A percentile compares a stretch with the other conserved stretches of the same genome.
Conservation (phyloP, 768 basidiomycete species). For the Cyclocybe aegerita region DNA sequence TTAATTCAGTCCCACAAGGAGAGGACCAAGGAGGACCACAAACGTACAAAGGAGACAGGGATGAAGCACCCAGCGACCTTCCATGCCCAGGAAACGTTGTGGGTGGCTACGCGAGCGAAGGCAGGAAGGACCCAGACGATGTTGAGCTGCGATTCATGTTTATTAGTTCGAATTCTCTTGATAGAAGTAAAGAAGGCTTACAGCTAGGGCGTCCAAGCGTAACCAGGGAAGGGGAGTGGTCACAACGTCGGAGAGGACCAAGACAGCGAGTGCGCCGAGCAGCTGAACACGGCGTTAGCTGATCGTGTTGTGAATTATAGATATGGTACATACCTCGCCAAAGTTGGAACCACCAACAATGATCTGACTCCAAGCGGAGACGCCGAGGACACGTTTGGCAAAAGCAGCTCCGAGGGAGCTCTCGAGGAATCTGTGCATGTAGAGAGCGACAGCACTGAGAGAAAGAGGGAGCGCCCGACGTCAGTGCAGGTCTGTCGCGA, state of each 20-base stretch:
- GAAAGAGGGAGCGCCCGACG: no score
- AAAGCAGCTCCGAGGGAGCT: conserved; percentile 27
- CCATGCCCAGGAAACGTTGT: conserved; percentile 30
- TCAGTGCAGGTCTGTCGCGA: neutral
- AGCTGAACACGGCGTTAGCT: conserved; percentile 13
- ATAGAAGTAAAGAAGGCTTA: conserved; percentile 2
- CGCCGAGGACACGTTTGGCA: conserved; percentile 26
- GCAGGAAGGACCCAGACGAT: conserved; percentile 30
- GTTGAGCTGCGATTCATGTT: conserved; percentile 19
- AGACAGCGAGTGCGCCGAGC: conserved; percentile 26
- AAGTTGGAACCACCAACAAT: conserved; percentile 34
- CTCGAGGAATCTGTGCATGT: conserved; percentile 30
- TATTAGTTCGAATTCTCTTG: neutral
- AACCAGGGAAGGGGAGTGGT: conserved; percentile 32
- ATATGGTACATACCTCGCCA: conserved; percentile 21
- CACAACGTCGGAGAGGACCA: conserved; percentile 26
- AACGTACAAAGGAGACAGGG: conserved; percentile 28
- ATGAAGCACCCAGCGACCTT: conserved; percentile 29
- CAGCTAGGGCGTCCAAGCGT: conserved; percentile 26
- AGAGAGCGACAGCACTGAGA: conserved; percentile 26
- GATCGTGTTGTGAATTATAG: neutral
- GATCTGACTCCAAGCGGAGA: conserved; percentile 32
- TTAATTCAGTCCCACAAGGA: neutral
- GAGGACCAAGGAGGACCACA: neutral
- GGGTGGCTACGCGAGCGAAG: conserved; percentile 18